Conservation (phyloP, 1,284 basidiomycete genomes). For the Porodaedalea pini region DNA sequence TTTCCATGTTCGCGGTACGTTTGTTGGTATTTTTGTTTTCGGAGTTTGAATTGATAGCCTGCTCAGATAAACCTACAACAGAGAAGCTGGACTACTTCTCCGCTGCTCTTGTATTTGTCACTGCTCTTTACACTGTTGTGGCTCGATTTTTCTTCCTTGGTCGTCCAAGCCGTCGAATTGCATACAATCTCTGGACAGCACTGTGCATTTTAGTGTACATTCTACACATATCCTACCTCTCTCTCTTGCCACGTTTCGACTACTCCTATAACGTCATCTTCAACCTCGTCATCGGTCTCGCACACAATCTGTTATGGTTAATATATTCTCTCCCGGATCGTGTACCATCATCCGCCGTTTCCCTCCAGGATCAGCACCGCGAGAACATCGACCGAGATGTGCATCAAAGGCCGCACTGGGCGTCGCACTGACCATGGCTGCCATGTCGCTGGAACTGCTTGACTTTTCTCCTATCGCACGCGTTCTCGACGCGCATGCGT, state of each 20-base stretch:
- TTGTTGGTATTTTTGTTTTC: slow-evolving; percentile 2
- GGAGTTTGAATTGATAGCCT: slow-evolving; percentile 3
- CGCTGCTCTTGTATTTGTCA: slow-evolving; percentile 80
- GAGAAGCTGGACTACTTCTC: slow-evolving; percentile 96
- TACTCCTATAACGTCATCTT: slow-evolving; percentile 94
- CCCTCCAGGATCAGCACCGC: slow-evolving; percentile 39
- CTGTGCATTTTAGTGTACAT: slow-evolving; percentile 53
- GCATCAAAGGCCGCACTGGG: slow-evolving; percentile 56
- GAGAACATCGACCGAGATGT: slow-evolving; percentile 50
- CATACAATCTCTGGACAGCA: slow-evolving; percentile 38
- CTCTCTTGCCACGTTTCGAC: slow-evolving; percentile 78
- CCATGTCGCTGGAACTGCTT: slow-evolving; percentile 83
- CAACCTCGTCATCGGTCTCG: slow-evolving; percentile 74
- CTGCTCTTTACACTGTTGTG: slow-evolving; percentile 69
- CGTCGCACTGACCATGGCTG: slow-evolving; percentile 68
- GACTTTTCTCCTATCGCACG: slow-evolving; percentile 85
- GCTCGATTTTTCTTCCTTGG: slow-evolving; percentile 76
- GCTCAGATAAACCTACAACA: slow-evolving; percentile 73
- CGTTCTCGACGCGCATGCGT: slow-evolving; percentile 86
- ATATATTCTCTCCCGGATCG: slow-evolving; percentile 58
- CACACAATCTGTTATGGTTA: slow-evolving; percentile 86
- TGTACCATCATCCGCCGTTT: slow-evolving; percentile 50
- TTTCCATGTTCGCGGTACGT: slow-evolving; percentile 87
- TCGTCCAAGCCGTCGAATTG: slow-evolving; percentile 22
- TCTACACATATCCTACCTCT: slow-evolving; percentile 77